Conservation (phyloP, 352 stramenopile species). For the Aphanomyces stellatus region DNA sequence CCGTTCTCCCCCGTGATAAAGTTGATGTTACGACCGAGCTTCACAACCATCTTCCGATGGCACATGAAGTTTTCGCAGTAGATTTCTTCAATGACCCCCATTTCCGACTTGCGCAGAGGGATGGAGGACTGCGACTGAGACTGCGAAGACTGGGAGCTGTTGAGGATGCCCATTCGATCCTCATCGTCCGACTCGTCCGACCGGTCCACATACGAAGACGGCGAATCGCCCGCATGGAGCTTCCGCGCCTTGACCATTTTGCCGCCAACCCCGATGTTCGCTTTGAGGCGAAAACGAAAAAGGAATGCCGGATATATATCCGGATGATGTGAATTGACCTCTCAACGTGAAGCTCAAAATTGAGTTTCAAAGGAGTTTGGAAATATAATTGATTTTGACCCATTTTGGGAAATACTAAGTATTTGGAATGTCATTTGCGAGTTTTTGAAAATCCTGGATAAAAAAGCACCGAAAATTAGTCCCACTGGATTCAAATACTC, state of each 20-base stretch:
- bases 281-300: neutral
- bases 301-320: neutral
- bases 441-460: neutral
- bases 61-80: conserved; percentile 99
- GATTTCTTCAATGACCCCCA: conserved; percentile 92
- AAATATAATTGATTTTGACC: neutral
- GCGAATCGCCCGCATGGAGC: neutral
- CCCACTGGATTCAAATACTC: no score
- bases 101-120: conserved; percentile 34
- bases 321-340: neutral
- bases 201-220: neutral
- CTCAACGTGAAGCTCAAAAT: neutral
- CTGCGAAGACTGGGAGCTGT: neutral
- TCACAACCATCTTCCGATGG: conserved; percentile 87
- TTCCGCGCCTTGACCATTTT: conserved; percentile 15
- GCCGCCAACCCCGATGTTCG: neutral
- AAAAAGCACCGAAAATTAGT: no score
- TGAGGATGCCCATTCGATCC: neutral
- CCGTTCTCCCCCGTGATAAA: conserved; percentile 91
- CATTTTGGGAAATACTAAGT: neutral
- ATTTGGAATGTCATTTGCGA: neutral
- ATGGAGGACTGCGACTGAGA: neutral
- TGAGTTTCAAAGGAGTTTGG: neutral
- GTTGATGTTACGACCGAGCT: conserved; percentile 74
- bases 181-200: neutral